phyloP scores from a whole-genome alignment of 805 yeast genomes.

The Yamadazyma olivae region DNA sequence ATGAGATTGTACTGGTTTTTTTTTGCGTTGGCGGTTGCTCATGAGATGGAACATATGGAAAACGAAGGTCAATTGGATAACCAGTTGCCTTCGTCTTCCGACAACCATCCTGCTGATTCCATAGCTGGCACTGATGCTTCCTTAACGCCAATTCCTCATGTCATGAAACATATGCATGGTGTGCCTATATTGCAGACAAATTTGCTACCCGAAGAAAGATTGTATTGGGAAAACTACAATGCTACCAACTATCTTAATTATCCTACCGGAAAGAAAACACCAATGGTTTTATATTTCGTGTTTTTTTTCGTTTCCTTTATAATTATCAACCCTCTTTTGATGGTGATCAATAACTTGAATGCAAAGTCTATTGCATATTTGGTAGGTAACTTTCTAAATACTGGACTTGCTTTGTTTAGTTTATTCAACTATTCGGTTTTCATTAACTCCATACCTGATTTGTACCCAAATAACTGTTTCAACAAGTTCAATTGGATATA shows the following conservation, averaged over 20 bases:
- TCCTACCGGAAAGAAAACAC: conserved; percentile 45
- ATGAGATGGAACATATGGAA: conserved; percentile 3
- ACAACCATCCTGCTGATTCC: too few species aligned
- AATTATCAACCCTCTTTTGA: conserved; percentile 62
- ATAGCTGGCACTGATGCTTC: too few species aligned
- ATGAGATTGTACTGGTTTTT: neutral
- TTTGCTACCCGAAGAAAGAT: conserved; percentile 66
- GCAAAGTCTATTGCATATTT: conserved; percentile 50
- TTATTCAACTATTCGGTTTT: conserved; percentile 56
- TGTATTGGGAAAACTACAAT: conserved; percentile 76
- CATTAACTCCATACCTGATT: conserved; percentile 52
- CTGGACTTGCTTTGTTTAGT: conserved; percentile 45
- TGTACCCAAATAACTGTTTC: conserved; percentile 80
- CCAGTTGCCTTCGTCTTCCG: too few species aligned
- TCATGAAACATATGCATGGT: conserved; percentile 55
- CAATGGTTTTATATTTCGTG: conserved; percentile 54
- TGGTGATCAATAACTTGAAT: conserved; percentile 60
- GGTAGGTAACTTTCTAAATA: conserved; percentile 52
- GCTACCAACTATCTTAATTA: conserved; percentile 71
- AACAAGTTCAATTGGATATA: conserved; percentile 61
- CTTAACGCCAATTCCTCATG: conserved; percentile 32
- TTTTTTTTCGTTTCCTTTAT: conserved; percentile 44
- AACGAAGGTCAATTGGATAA: too few species aligned
- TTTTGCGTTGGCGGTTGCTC: conserved; percentile 2
- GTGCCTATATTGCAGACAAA: conserved; percentile 67